Evolutionary conservation across 495 filamentous ascomycete species (phyloP).

Genomic region (Aspergillus cristatus): DNA sequence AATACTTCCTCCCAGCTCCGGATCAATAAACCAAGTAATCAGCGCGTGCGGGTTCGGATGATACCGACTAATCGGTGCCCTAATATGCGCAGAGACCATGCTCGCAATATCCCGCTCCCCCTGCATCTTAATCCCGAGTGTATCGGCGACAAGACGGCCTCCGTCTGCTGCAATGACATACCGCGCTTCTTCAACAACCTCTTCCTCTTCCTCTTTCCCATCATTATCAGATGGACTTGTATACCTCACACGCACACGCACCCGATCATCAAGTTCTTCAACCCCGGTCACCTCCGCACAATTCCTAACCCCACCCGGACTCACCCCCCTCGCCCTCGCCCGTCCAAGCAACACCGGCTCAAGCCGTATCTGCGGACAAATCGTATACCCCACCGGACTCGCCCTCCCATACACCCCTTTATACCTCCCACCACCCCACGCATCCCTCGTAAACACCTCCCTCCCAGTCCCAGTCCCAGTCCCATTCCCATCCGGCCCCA

Average conservation of each 20-base stretch:
- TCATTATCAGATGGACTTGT: background rate
- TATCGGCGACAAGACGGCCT: conserved; percentile 6
- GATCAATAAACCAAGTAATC: conserved; percentile 14
- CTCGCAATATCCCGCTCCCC: conserved; percentile 14
- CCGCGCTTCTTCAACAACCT: background rate
- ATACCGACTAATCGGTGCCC: conserved; percentile 11
- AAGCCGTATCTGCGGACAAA: conserved; percentile 10
- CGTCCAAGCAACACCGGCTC: conserved; percentile 12
- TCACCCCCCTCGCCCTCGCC: conserved; percentile 9
- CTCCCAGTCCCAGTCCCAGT: conserved; percentile 1
- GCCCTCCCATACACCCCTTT: conserved; percentile 3
- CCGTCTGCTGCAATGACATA: conserved; percentile 13
- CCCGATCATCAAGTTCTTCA: background rate
- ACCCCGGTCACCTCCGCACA: conserved; percentile 4
- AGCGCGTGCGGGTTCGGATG: conserved; percentile 17
- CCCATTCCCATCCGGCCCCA: background rate
- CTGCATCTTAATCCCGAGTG: conserved; percentile 7
- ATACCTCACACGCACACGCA: no score
- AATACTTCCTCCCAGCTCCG: conserved; percentile 11
- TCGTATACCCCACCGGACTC: conserved; percentile 8
- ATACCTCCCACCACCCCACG: conserved; percentile 12
- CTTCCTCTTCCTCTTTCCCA: no score
- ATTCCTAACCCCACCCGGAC: conserved; percentile 9
- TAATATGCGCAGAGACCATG: conserved; percentile 15
- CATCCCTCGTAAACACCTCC: conserved; percentile 9